Percentiles rank a stretch among this genome's conserved stretches.
These are phyloP conservation scores for Cyberlindnera sargentensis DNA, from an alignment of 805 yeast genomes.

Conservation along the genomic window DNA sequence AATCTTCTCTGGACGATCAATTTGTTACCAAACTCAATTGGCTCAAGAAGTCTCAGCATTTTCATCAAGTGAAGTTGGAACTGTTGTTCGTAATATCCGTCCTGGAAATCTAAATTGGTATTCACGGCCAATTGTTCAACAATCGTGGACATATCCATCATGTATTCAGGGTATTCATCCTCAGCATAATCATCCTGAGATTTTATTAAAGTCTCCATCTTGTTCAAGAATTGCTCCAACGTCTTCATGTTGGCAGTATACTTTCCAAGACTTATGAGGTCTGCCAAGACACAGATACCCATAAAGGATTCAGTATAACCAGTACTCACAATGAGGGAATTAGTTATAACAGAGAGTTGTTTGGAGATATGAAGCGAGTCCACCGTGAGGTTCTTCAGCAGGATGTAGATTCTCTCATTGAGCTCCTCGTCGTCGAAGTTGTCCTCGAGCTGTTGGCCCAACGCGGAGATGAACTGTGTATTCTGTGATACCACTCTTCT, in stretches of 20 bases:
- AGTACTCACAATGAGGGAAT: conserved; percentile 8
- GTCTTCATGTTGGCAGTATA: conserved; percentile 4
- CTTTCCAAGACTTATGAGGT: conserved; percentile 7
- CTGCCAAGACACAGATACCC: conserved; percentile 14
- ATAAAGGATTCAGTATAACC: conserved; percentile 9
- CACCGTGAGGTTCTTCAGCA: conserved; percentile 16
- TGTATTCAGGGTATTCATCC: conserved; percentile 19
- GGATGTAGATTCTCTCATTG: conserved; percentile 12
- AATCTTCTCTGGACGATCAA: conserved; percentile 17
- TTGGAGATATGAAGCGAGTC: conserved; percentile 12
- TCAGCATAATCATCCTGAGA: conserved; percentile 12
- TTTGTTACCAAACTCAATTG: conserved; percentile 16
- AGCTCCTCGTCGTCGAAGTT: conserved; percentile 19
- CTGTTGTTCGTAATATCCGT: conserved; percentile 5
- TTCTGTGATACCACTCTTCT: conserved; percentile 9
- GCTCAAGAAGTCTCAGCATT: conserved; percentile 3
- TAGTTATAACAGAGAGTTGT: conserved; percentile 9
- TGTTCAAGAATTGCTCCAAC: conserved; percentile 8
- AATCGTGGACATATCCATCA: conserved; percentile 11
- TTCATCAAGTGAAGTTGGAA: conserved; percentile 7
- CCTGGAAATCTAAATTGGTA: conserved; percentile 9
- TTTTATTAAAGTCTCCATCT: conserved; percentile 1
- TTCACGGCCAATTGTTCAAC: conserved; percentile 17
- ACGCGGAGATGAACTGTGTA: conserved; percentile 3
- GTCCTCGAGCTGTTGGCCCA: conserved; percentile 9